These are phyloP conservation scores for Beauveria rudraprayagi DNA, from an alignment of 2,329 filamentous ascomycete genomes.

Conservation along the genomic window DNA sequence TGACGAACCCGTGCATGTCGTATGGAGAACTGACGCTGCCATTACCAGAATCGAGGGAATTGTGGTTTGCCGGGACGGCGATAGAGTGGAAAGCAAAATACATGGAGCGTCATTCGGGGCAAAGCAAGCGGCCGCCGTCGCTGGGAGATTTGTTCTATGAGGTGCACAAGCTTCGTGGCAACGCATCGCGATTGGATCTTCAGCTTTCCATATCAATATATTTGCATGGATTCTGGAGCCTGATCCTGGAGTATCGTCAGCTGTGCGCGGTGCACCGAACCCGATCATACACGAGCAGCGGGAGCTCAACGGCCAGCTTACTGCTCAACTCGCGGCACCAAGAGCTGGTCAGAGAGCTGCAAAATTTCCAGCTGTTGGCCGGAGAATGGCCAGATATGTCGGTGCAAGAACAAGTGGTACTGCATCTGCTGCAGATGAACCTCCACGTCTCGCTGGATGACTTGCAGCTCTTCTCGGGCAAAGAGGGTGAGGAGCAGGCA, in stretches of 20 bases:
- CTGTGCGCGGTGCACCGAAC: slow-evolving; percentile 42
- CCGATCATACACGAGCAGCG: slow-evolving; percentile 37
- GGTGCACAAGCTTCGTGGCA: slow-evolving; percentile 40
- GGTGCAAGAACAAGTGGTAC: slow-evolving; percentile 38
- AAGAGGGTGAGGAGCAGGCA: slow-evolving; percentile 59
- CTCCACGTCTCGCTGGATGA: slow-evolving; percentile 58
- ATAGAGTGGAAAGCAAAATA: slow-evolving; percentile 57
- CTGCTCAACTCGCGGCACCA: slow-evolving; percentile 49
- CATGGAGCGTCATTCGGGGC: slow-evolving; percentile 31
- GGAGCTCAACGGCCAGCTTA: slow-evolving; percentile 32
- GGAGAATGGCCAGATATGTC: slow-evolving; percentile 35
- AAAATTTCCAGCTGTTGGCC: slow-evolving; percentile 37
- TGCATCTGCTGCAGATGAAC: slow-evolving; percentile 53
- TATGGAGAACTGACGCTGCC: slow-evolving; percentile 62
- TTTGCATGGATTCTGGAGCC: slow-evolving; percentile 56
- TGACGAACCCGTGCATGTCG: slow-evolving; percentile 57
- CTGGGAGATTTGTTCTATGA: slow-evolving; percentile 50
- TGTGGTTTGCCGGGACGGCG: slow-evolving; percentile 60
- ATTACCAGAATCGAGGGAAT: slow-evolving; percentile 49
- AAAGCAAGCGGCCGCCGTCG: slow-evolving; percentile 38
- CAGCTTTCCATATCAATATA: slow-evolving; percentile 52
- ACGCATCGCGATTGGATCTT: slow-evolving; percentile 45
- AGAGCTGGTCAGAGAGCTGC: slow-evolving; percentile 52
- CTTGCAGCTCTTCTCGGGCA: slow-evolving; percentile 59
- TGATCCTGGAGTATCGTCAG: slow-evolving; percentile 59